Base-by-base conservation (phyloP, 2,329 filamentous ascomycete species). In the Triangularia verruculosa region DNA sequence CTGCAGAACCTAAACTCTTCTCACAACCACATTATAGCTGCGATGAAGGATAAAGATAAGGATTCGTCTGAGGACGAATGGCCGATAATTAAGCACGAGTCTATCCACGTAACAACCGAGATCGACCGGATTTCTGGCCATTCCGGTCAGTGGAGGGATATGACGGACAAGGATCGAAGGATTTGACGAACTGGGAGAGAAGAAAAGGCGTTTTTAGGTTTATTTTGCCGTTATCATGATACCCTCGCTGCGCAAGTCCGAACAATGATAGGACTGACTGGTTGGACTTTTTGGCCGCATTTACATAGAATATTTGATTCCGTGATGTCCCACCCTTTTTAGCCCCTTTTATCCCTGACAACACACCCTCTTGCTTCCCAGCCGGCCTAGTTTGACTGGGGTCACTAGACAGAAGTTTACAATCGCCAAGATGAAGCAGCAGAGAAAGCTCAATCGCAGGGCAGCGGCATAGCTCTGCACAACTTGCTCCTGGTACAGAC, bases 381-480 rank as follows among this genome's bases (percentile, higher is more conserved):
- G 71, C 63, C 80, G 78, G 1, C 85, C 86, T 68, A 90, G 70
- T 70, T 77, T 81, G 22, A 89, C 76, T 0, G 82, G 80, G 34
- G 82, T 11, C 2, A 87, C 72, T 57, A 88, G 67, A 9, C 78
- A 20, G 2, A 82, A 68, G 17, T 80, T 80, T 0, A 84, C 73
- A 8, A 83, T 62, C 0, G 85, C 81, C 59, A 89, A 70, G 1
- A 73, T 72, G 0, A 76, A 70, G 61, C 78, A 80, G 58, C 72
- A 77, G 51, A 78, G 53, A 67, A 85, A 85, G 1, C 78, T 82
- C 52, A 81, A 61, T 28, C 79, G 72, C 59, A 87, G 70, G 0
- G 84, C 78, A 0, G 80, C 76, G 66, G 82, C 82, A 67, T 88
- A 87, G 66, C 82, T 83, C 61, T 72, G 70, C 2, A 86, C 78